Evolutionary conservation across 1,284 basidiomycete genomes (phyloP), one percentile per base, ranked within the genome.

Genomic region (Exobasidium cylindrosporum): DNA sequence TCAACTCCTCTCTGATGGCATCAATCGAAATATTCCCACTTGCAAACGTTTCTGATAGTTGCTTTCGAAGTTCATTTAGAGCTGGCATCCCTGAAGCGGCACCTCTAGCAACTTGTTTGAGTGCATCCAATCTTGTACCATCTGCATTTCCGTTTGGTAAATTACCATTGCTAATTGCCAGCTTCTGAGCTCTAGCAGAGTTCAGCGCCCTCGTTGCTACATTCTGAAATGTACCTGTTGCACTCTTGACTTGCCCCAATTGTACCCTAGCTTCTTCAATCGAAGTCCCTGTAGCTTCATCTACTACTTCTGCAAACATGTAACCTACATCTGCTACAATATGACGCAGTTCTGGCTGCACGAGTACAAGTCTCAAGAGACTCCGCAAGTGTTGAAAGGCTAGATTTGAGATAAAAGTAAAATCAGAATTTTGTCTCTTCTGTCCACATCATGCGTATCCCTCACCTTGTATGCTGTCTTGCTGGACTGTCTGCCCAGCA

Each of bases 281-380:
- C 29, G 63, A 54, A 23, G 45, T 40, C 10, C 49, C 54, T 1
- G 63, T 43, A 4, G 64, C 57, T n/a, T 44, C 44, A 13, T 65
- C 61, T 24, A 64, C 31, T 29, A 64, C 54, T 50, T 60, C 63
- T n/a, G 57, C 62, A 28, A 56, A 46, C 30, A 64, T 40, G 11
- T 58, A 32, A 28, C 31, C 57, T 6, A 54, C 32, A 56, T 66
- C 64, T 2, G 61, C 53, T 13, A 66, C 17, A 5, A 66, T 56
- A 29, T 66, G 62, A 6, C 64, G 64, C 21, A 66, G 52, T 44
- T 63, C 57, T n/a, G 64, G 64, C 52, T 66, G 64, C 1, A 66
- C 58, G 57, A 66, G 54, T 21, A 60, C 4, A 24, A 66, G 47
- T 31, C 61, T 46, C 17, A 55, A 31, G 4, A 66, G 40, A 0